Percentiles rank a stretch among this genome's conserved stretches.
Evolutionary conservation across 2,329 filamentous ascomycete species (phyloP).

Genomic region (Paecilomyces variotii): DNA sequence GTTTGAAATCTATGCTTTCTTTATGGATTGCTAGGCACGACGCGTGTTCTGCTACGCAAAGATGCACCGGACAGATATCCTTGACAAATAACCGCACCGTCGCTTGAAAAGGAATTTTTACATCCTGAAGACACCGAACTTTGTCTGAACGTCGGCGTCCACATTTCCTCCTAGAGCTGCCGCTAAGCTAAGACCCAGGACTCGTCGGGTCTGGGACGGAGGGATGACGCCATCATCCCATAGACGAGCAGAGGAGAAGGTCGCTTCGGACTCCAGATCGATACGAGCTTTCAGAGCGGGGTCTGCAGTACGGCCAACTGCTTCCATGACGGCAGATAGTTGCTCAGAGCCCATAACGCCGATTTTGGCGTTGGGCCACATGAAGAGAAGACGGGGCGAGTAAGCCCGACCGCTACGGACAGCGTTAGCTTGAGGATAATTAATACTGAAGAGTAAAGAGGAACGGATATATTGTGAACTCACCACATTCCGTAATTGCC

Average conservation of each 20-base stretch:
- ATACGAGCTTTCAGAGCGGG: conserved; percentile 75
- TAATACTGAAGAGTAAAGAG: neutral
- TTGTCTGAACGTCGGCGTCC: conserved; percentile 50
- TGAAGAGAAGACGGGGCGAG: conserved; percentile 83
- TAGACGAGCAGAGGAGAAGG: conserved; percentile 77
- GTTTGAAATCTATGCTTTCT: neutral
- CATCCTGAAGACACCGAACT: conserved; percentile 79
- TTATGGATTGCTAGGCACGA: neutral
- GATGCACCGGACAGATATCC: neutral
- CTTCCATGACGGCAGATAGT: conserved; percentile 85
- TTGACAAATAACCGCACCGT: neutral
- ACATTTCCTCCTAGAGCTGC: conserved; percentile 63
- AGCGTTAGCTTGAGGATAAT: neutral
- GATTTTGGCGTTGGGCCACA: conserved; percentile 96
- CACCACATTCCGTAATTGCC: conserved; percentile 97
- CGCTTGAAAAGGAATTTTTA: conserved; percentile 32
- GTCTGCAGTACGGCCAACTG: conserved; percentile 77
- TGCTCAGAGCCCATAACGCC: conserved; percentile 96
- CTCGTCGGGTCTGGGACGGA: conserved; percentile 64
- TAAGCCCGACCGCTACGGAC: conserved; percentile 69
- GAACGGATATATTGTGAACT: conserved; percentile 19
- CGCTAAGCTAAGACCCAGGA: conserved; percentile 64
- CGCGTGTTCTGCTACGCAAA: neutral
- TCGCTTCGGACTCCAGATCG: conserved; percentile 80
- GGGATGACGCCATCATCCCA: conserved; percentile 87